These are phyloP conservation scores for Grosmannia penicillata DNA, from an alignment of 2,329 filamentous ascomycete genomes.

Conservation along the genomic window DNA sequence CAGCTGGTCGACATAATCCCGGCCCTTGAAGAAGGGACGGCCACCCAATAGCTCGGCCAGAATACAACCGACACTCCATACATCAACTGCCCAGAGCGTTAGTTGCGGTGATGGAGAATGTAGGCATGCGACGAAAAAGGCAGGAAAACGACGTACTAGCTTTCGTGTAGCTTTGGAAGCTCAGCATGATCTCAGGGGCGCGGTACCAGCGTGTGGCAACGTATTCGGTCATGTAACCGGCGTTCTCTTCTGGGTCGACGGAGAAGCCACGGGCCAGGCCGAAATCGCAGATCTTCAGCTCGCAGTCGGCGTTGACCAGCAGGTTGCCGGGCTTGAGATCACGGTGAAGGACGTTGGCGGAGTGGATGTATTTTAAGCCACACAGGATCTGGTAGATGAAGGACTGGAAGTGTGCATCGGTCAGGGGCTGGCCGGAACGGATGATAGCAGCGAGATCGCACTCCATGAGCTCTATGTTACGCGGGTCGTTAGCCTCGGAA, in stretches of 20 bases:
- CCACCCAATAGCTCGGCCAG: constrained; percentile 90
- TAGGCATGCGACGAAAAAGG: no score
- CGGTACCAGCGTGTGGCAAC: constrained; percentile 92
- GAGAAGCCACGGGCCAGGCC: constrained; percentile 93
- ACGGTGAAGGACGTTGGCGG: constrained; percentile 90
- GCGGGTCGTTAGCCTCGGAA: constrained; percentile 6
- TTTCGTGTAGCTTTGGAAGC: constrained; percentile 99
- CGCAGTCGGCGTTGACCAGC: constrained; percentile 95
- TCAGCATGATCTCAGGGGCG: constrained; percentile 97
- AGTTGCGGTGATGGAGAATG: no score
- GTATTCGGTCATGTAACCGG: constrained; percentile 99
- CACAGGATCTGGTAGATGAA: constrained; percentile 99
- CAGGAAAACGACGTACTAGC: constrained; percentile 98
- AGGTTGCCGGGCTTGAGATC: constrained; percentile 96
- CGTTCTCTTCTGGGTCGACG: constrained; percentile 93
- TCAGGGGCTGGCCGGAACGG: constrained; percentile 88
- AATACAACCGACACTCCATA: constrained; percentile 98
- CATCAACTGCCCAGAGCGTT: constrained; percentile 62
- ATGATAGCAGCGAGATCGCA: constrained; percentile 98
- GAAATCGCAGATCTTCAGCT: constrained; percentile 98
- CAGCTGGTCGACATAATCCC: constrained; percentile 97
- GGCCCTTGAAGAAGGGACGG: constrained; percentile 96
- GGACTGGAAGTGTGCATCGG: constrained; percentile 97
- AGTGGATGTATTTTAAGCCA: constrained; percentile 98
- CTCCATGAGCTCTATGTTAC: constrained; percentile 81